Conservation (phyloP, 768 basidiomycete species). For the Mycena maculata region DNA sequence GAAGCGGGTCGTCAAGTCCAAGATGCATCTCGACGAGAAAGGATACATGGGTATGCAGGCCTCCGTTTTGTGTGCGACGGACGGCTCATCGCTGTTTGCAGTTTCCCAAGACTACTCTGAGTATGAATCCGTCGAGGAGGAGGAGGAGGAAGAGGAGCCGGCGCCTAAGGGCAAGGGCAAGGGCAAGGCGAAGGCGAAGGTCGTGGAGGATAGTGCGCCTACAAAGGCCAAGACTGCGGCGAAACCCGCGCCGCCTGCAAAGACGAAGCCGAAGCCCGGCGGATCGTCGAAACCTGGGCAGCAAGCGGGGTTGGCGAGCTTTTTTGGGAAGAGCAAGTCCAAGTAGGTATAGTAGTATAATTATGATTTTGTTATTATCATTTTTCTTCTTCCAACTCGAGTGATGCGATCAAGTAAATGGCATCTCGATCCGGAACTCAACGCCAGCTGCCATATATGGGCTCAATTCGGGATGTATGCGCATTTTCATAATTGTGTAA, state of each 20-base stretch:
- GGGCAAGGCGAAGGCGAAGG: constrained; percentile 36
- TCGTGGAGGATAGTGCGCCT: constrained; percentile 40
- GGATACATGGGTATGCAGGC: constrained; percentile 84
- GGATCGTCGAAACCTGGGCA: constrained; percentile 35
- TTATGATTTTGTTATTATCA: too few relatives aligned
- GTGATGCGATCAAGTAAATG: too few relatives aligned
- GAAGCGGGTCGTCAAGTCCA: constrained; percentile 69
- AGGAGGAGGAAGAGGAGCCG: constrained; percentile 55
- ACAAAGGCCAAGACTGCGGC: constrained; percentile 22
- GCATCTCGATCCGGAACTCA: too few relatives aligned
- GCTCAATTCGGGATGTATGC: too few relatives aligned
- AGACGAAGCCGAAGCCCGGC: constrained; percentile 40
- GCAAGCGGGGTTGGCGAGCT: constrained; percentile 48
- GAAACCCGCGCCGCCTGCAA: constrained; percentile 29
- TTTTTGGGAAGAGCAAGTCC: constrained; percentile 46
- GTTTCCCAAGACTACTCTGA: constrained; percentile 84
- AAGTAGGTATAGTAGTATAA: constrained; percentile 23
- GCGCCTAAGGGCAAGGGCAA: constrained; percentile 44
- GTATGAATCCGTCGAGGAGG: constrained; percentile 81
- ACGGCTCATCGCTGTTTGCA: constrained; percentile 39
- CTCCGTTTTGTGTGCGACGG: constrained; percentile 37
- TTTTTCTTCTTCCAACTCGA: too few relatives aligned
- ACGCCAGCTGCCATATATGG: too few relatives aligned
- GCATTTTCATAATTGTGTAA: too few relatives aligned
- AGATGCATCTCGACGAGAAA: constrained; percentile 66